Conservation (phyloP, 768 basidiomycete species). For the Pleurotus tuoliensis region DNA sequence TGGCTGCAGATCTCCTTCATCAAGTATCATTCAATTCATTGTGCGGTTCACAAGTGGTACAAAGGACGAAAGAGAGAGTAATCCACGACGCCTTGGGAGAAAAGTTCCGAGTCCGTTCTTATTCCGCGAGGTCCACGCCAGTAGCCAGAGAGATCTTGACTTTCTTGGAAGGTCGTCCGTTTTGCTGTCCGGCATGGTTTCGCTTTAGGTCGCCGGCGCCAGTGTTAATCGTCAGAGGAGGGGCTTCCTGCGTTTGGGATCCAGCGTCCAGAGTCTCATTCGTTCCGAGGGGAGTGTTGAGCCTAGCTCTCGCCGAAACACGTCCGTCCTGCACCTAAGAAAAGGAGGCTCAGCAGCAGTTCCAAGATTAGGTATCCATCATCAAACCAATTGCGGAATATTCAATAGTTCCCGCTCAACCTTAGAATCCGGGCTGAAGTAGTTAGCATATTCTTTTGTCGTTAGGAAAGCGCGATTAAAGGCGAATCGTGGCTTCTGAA, state of each 20-base stretch:
- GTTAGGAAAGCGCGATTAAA: slow-evolving; percentile 49
- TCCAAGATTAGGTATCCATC: too few relatives aligned
- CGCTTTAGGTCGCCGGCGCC: slow-evolving; percentile 14
- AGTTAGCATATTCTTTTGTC: slow-evolving; percentile 52
- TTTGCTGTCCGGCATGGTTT: slow-evolving; percentile 32
- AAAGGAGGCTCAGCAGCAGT: too few relatives aligned
- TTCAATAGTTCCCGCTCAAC: slow-evolving; percentile 61
- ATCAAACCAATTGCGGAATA: slow-evolving; percentile 51
- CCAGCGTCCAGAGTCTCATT: background rate
- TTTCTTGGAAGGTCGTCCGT: slow-evolving; percentile 47
- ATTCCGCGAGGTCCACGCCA: slow-evolving; percentile 76
- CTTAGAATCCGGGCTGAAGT: slow-evolving; percentile 60
- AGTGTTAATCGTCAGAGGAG: background rate
- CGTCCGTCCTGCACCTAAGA: too few relatives aligned
- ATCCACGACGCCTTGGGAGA: background rate
- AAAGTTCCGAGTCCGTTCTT: slow-evolving; percentile 6
- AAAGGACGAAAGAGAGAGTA: background rate
- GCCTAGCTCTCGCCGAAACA: background rate
- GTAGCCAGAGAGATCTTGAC: slow-evolving; percentile 68
- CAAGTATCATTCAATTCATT: too few relatives aligned
- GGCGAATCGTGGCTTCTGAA: slow-evolving; percentile 53
- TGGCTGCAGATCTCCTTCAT: too few relatives aligned
- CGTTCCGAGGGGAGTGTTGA: background rate
- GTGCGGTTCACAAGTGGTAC: too few relatives aligned
- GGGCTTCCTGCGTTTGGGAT: slow-evolving; percentile 13